phyloP scores from a whole-genome alignment of 345 rosid species.

The Pistacia vera region DNA sequence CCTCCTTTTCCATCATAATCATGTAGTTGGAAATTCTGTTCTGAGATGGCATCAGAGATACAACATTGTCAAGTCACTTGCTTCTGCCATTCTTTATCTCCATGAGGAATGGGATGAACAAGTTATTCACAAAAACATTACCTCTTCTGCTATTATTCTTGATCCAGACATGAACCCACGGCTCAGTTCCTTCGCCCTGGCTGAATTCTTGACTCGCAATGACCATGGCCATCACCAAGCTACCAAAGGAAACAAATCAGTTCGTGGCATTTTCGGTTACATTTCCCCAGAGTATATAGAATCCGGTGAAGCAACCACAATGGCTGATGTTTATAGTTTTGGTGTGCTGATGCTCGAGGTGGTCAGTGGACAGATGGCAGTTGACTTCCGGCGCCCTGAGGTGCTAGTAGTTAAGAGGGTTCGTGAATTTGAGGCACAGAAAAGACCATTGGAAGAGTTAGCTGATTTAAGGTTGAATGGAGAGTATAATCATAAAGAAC shows the following conservation, averaged over 20 bases:
- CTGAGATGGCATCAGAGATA: conserved; percentile 71
- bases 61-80: conserved; percentile 74
- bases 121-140: conserved; percentile 86
- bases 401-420: conserved; percentile 65
- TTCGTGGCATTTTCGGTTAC: conserved; percentile 90
- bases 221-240: conserved; percentile 73
- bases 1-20: conserved; percentile 62
- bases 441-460: conserved; percentile 50
- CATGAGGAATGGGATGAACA: conserved; percentile 98
- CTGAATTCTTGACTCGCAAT: conserved; percentile 86
- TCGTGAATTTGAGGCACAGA: conserved; percentile 50
- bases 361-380: conserved; percentile 86
- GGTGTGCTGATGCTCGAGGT: conserved; percentile 89
- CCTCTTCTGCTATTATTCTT: conserved; percentile 74
- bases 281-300: conserved; percentile 94
- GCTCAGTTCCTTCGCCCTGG: conserved; percentile 84
- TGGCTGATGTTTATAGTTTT: conserved; percentile 87
- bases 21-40: conserved; percentile 33
- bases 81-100: conserved; percentile 81
- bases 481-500: conserved; percentile 48
- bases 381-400: conserved; percentile 76
- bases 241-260: conserved; percentile 45
- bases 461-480: conserved; percentile 57
- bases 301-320: conserved; percentile 80
- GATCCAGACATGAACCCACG: conserved; percentile 86